Percentiles rank a stretch among this genome's conserved stretches.
phyloP scores from a whole-genome alignment of 106 monocot genomes.

The Chionographis japonica region DNA sequence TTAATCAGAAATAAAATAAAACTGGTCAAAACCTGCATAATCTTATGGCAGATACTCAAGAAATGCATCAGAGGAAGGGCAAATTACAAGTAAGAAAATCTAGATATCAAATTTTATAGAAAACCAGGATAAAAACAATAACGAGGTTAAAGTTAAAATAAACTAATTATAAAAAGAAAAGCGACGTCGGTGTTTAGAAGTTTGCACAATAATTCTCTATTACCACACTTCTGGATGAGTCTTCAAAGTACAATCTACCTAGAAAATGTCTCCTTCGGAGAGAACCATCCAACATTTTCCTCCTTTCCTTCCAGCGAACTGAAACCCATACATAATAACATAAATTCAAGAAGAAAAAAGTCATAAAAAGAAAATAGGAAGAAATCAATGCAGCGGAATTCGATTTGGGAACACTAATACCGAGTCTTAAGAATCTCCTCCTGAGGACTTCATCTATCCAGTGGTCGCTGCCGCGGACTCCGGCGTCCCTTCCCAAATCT shows the following conservation, averaged over 20 bases:
- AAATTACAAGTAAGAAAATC: too few relatives aligned
- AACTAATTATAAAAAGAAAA: too few relatives aligned
- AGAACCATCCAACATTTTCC: conserved; percentile 47
- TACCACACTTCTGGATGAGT: too few relatives aligned
- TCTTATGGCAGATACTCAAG: too few relatives aligned
- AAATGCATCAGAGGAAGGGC: too few relatives aligned
- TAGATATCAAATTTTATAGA: too few relatives aligned
- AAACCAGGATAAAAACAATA: too few relatives aligned
- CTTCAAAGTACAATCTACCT: conserved; percentile 19
- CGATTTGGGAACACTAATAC: conserved; percentile 22
- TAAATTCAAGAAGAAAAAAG: background rate
- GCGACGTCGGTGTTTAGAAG: too few relatives aligned
- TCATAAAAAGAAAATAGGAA: background rate
- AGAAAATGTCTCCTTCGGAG: conserved; percentile 25
- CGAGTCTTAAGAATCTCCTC: conserved; percentile 76
- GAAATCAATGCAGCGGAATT: background rate
- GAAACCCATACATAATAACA: conserved; percentile 6
- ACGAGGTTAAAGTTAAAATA: too few relatives aligned
- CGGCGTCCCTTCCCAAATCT: conserved; percentile 18
- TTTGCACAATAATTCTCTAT: too few relatives aligned
- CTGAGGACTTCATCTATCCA: conserved; percentile 84
- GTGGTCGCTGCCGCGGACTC: conserved; percentile 16
- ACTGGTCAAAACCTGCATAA: background rate
- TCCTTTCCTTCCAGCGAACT: conserved; percentile 84
- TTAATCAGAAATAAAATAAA: background rate